These are phyloP conservation scores for Stagonosporopsis vannaccii DNA, from an alignment of 2,329 filamentous ascomycete genomes.

Conservation along the genomic window DNA sequence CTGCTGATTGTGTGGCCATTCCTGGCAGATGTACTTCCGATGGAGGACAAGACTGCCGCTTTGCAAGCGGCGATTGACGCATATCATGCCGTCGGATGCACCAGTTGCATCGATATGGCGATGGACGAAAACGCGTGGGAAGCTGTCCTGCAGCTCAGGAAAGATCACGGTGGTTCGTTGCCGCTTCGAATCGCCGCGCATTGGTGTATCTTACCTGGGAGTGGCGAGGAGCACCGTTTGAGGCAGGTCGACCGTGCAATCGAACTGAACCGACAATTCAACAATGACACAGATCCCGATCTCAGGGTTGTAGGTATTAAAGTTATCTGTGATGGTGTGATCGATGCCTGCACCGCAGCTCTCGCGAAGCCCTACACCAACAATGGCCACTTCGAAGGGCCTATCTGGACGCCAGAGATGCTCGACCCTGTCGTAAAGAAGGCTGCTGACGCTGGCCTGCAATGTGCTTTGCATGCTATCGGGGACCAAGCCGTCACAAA, in stretches of 20 bases:
- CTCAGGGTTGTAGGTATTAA: slow-evolving; percentile 68
- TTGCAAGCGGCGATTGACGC: slow-evolving; percentile 57
- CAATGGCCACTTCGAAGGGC: slow-evolving; percentile 56
- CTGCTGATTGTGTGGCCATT: slow-evolving; percentile 64
- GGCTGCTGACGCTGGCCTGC: slow-evolving; percentile 63
- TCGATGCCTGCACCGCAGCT: slow-evolving; percentile 71
- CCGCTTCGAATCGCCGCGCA: slow-evolving; percentile 63
- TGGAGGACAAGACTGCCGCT: slow-evolving; percentile 58
- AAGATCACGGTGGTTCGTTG: slow-evolving; percentile 40
- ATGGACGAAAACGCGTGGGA: slow-evolving; percentile 65
- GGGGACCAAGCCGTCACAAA: slow-evolving; percentile 66
- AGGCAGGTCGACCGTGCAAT: slow-evolving; percentile 61
- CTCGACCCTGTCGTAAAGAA: slow-evolving; percentile 62
- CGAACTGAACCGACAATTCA: slow-evolving; percentile 57
- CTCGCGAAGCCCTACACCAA: slow-evolving; percentile 65
- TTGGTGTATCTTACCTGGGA: slow-evolving; percentile 62
- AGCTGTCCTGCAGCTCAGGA: slow-evolving; percentile 55
- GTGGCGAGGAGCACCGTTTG: slow-evolving; percentile 55
- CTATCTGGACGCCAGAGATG: slow-evolving; percentile 63
- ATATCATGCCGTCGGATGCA: slow-evolving; percentile 61
- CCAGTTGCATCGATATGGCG: slow-evolving; percentile 65
- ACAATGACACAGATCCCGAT: slow-evolving; percentile 54
- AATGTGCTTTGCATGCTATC: slow-evolving; percentile 71
- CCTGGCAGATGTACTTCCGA: slow-evolving; percentile 57
- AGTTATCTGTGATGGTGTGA: slow-evolving; percentile 69